Conservation (phyloP, 768 basidiomycete species). For the Tricholomella constricta region DNA sequence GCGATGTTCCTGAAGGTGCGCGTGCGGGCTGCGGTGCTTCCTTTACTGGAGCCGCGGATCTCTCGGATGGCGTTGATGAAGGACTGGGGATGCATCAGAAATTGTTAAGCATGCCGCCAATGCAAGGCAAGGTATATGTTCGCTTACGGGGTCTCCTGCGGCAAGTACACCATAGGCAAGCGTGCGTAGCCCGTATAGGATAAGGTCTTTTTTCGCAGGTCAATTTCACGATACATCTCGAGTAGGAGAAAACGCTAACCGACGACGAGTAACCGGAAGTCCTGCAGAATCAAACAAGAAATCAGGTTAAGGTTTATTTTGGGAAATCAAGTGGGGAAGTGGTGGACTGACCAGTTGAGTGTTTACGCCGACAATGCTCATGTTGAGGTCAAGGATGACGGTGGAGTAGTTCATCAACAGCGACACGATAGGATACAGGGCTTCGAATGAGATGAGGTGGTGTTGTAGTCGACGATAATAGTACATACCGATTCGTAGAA, state of each 20-base stretch:
- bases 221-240: not conserved
- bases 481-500: slow-evolving; percentile 8
- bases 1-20: not conserved
- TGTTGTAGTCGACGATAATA: not conserved
- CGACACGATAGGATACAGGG: slow-evolving; percentile 9
- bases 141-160: slow-evolving; percentile 5
- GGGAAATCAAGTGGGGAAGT: no score
- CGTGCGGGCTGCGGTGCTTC: no score
- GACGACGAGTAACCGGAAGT: slow-evolving; percentile 2
- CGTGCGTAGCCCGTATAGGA: slow-evolving; percentile 7
- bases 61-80: slow-evolving; percentile 1
- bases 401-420: slow-evolving; percentile 11
- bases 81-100: not conserved
- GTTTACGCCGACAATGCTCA: not conserved
- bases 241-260: not conserved
- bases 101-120: no score
- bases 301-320: not conserved
- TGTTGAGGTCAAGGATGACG: slow-evolving; percentile 8
- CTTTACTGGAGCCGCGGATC: not conserved
- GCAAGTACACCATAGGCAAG: slow-evolving; percentile 12
- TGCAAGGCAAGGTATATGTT: not conserved
- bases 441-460: not conserved
- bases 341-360: not conserved
- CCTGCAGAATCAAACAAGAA: not conserved
- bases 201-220: slow-evolving; percentile 2